phyloP scores from a whole-genome alignment of 495 filamentous ascomycete species.

The Tetracladium setigerum region DNA sequence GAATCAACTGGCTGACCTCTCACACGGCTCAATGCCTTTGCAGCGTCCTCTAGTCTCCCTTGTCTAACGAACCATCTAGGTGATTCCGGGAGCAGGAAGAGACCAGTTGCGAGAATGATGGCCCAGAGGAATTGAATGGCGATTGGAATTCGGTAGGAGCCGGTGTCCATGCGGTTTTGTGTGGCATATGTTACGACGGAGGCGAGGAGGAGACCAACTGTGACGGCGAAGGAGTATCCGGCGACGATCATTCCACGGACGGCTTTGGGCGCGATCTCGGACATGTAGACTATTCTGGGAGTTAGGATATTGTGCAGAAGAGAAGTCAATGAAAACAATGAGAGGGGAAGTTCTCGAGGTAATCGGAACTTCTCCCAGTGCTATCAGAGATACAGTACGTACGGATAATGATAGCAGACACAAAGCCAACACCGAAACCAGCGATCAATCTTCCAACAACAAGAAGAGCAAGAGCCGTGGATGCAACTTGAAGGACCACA shows the following conservation, averaged over 20 bases:
- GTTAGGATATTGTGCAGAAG: too few species aligned
- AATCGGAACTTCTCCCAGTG: too few species aligned
- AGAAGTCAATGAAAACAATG: too few species aligned
- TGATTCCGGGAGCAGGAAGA: conserved; percentile 50
- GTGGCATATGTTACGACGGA: conserved; percentile 67
- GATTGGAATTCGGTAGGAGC: conserved; percentile 68
- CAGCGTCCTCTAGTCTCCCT: conserved; percentile 47
- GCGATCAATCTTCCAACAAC: conserved; percentile 73
- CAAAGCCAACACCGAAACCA: conserved; percentile 74
- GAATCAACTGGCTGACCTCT: conserved; percentile 51
- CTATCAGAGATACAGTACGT: too few species aligned
- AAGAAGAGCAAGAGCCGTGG: conserved; percentile 61
- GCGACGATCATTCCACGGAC: conserved; percentile 63
- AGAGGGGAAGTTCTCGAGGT: too few species aligned
- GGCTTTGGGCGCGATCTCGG: conserved; percentile 55
- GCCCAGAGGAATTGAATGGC: conserved; percentile 61
- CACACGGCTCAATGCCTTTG: conserved; percentile 36
- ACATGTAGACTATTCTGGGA: too few species aligned
- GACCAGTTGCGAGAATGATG: conserved; percentile 49
- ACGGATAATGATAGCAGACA: conserved; percentile 53
- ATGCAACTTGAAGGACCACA: conserved; percentile 69
- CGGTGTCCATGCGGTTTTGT: conserved; percentile 48
- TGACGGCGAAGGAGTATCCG: conserved; percentile 66
- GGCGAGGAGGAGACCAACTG: conserved; percentile 65
- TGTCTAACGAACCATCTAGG: conserved; percentile 54